phyloP scores from a whole-genome alignment of 768 basidiomycete species.

The Collybia sordida region DNA sequence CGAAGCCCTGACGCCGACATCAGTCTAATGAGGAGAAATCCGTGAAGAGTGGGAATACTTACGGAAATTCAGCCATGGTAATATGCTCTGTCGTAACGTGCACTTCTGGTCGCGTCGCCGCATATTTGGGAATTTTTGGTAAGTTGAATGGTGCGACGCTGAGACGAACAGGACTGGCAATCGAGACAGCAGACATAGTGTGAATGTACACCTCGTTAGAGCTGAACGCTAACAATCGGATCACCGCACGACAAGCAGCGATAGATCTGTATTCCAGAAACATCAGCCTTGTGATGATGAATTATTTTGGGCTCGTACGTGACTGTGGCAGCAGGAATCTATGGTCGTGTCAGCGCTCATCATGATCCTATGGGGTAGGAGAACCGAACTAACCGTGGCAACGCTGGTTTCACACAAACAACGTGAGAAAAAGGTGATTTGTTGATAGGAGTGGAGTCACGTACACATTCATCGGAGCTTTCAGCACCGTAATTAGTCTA shows the following conservation, averaged over 20 bases:
- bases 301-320: slow-evolving; percentile 40
- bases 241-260: slow-evolving; percentile 68
- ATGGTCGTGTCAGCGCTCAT: slow-evolving; percentile 10
- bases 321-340: slow-evolving; percentile 66
- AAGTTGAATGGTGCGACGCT: slow-evolving; percentile 21
- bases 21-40: background rate
- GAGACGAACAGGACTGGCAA: slow-evolving; percentile 29
- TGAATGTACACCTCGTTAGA: slow-evolving; percentile 44
- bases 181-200: slow-evolving; percentile 39
- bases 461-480: slow-evolving; percentile 65
- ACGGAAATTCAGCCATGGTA: slow-evolving; percentile 58
- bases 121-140: slow-evolving; percentile 30
- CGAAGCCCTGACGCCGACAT: slow-evolving; percentile 8
- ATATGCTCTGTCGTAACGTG: slow-evolving; percentile 62
- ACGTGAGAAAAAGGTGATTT: slow-evolving; percentile 2
- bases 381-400: slow-evolving; percentile 42
- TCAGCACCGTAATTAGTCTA: slow-evolving; percentile 7
- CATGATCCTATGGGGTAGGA: background rate
- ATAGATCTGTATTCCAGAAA: slow-evolving; percentile 39
- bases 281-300: slow-evolving; percentile 4
- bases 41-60: slow-evolving; percentile 14
- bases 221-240: slow-evolving; percentile 60
- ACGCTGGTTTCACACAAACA: slow-evolving; percentile 33
- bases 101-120: slow-evolving; percentile 42
- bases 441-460: background rate